Evolutionary conservation across 768 basidiomycete species (phyloP), one percentile per base, ranked within the genome.

Genomic region (Tulasnella sp.): DNA sequence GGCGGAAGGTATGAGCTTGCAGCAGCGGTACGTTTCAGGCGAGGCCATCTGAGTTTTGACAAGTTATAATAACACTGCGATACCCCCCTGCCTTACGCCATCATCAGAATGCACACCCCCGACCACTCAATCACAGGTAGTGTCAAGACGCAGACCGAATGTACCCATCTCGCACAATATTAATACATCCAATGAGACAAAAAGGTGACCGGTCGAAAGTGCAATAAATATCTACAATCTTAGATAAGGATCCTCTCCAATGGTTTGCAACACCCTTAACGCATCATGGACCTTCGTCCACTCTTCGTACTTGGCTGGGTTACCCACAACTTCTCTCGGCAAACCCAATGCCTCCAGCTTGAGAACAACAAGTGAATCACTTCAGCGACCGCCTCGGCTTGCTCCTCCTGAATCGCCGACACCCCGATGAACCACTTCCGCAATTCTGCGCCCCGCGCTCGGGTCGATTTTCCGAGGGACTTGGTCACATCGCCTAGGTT

Each of bases 361-460:
- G 32, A 57, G 35, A 76, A 76, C 48, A 76, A n/a, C 57, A 40
- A 18, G 39, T 76, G 75, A 26, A 76, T 61, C 48, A 23, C 51
- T 23, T 76, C 48, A 35, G 75, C 46, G 32, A 76, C 75, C 0
- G 26, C n/a, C 42, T 76, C 75, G 32, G 39, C 75, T n/a, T 76
- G 51, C n/a, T 26, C 75, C 37, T 76, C 39, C 37, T 26, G 29
- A 51, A 76, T 76, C 29, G 29, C 26, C 5, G 75, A 76, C 32
- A 57, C 57, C 7, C 75, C 75, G 37, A 76, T 76, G 18, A 51
- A 76, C 75, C 75, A 76, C 15, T 40, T 40, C 57, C 57, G 55
- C 37, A 76, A 39, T 20, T 61, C 32, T 39, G 37, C 71, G 3
- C n/a, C 5, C 0, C 71, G 29, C 18, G 57, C 35, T 15, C 48